Evolutionary conservation across 352 stramenopile genomes (phyloP), one percentile per base, ranked within the genome.

Genomic region (Lagenidium sp.): DNA sequence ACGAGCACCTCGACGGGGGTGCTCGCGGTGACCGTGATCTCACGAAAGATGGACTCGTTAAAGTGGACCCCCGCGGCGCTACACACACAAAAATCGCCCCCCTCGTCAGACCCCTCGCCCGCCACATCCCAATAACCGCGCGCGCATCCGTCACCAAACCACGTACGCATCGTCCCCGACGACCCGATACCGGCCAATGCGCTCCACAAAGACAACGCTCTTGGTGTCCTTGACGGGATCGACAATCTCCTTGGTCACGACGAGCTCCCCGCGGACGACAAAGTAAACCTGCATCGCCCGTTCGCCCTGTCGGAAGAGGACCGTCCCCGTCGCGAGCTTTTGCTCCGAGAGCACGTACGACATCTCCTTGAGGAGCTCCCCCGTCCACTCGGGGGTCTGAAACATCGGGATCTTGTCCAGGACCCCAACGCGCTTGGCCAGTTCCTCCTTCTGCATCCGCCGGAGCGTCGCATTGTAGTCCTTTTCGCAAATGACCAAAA

Each of bases 141-240:
- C n/a, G n/a, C n/a, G n/a, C n/a, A n/a, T n/a, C n/a, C n/a, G n/a
- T n/a, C n/a, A 50, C 26, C 18, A 19, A 24, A 13, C 32, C 4
- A 75, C 71, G 44, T 79, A 87, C 66, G 76, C 72, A 41, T 89
- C 76, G 28, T 85, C 73, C 1, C 73, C 73, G 6, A 89, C 53
- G 4, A 89, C 70, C 6, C 65, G 69, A 37, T 66, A 83, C 1
- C 68, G 66, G 1, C 69, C 65, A 37, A 85, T 57, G 3, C 76
- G 69, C 39, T 80, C 69, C 1, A 84, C 65, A n/a, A 83, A 60
- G 26, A 68, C 64, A 2, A 63, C 47, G n/a, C 76, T 55, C 7
- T 50, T 62, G 6, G 49, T 20, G 0, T 65, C 44, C 0, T 54
- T 63, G 10, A 63, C 50, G 0, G 59, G 63, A 22, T 85, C 68